phyloP scores from a whole-genome alignment of 495 filamentous ascomycete genomes.

The Xylaria cubensis region DNA sequence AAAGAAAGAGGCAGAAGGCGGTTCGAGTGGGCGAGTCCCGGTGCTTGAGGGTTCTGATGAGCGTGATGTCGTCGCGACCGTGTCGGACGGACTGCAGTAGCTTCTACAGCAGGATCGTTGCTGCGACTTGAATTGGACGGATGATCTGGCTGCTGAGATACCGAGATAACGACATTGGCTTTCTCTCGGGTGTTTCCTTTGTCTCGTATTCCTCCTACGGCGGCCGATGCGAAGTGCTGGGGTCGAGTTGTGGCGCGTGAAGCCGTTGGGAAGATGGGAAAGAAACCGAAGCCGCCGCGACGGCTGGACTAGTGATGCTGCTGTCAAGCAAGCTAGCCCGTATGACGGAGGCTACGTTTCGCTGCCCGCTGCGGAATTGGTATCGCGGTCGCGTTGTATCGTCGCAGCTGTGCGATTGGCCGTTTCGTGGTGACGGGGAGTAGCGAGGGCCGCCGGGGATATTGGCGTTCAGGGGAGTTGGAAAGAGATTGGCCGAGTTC shows the following conservation, averaged over 20 bases:
- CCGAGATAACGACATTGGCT: neutral
- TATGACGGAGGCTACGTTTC: neutral
- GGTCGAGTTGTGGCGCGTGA: conserved; percentile 46
- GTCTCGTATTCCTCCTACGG: conserved; percentile 39
- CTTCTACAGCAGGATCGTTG: neutral
- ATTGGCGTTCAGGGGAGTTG: conserved; percentile 25
- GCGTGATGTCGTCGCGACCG: conserved; percentile 9
- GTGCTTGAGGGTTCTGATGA: neutral
- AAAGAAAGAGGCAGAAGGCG: conserved; percentile 53
- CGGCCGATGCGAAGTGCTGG: conserved; percentile 41
- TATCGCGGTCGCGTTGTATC: conserved; percentile 7
- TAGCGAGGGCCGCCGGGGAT: conserved; percentile 9
- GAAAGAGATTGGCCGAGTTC: conserved; percentile 26
- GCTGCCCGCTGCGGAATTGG: neutral
- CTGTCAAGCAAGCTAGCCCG: neutral
- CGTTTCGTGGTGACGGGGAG: conserved; percentile 18
- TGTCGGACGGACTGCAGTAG: neutral
- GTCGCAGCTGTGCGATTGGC: conserved; percentile 5
- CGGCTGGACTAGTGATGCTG: conserved; percentile 38
- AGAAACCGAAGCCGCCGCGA: conserved; percentile 48
- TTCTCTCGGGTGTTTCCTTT: neutral
- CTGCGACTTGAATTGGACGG: conserved; percentile 6
- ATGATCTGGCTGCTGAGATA: conserved; percentile 7
- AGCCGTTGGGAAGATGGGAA: conserved; percentile 52
- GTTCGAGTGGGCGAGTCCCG: conserved; percentile 36